Evolutionary conservation across 768 basidiomycete species (phyloP).

Genomic region (Cyclocybe cylindracea): DNA sequence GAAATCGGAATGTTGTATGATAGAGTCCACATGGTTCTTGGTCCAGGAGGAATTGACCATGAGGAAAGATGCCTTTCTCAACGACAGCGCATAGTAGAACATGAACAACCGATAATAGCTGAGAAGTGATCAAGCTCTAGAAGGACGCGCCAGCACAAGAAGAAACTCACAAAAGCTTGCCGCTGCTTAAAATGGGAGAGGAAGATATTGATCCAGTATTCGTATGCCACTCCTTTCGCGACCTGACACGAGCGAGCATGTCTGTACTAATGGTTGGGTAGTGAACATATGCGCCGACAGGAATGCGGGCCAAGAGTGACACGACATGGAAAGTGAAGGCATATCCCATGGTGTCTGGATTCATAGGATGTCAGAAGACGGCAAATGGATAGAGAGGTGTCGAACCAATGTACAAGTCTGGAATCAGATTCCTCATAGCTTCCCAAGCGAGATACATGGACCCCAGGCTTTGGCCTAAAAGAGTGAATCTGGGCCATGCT

Average conservation of each 20-base stretch:
- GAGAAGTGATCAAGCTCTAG: conserved; percentile 1
- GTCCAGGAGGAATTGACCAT: conserved; percentile 99
- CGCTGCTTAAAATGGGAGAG: conserved; percentile 51
- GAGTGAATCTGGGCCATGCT: conserved; percentile 88
- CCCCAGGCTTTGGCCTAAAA: conserved; percentile 89
- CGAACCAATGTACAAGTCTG: conserved; percentile 90
- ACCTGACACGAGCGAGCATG: conserved; percentile 83
- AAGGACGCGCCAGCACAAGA: not conserved
- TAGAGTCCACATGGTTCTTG: conserved; percentile 74
- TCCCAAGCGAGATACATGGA: conserved; percentile 85
- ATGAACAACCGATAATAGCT: conserved; percentile 93
- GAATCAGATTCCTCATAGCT: conserved; percentile 75
- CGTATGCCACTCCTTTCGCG: conserved; percentile 59
- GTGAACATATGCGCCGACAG: conserved; percentile 90
- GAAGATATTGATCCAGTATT: conserved; percentile 60
- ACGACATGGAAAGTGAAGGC: conserved; percentile 91
- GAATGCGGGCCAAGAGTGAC: conserved; percentile 58
- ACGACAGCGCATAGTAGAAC: conserved; percentile 74
- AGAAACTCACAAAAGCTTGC: conserved; percentile 59
- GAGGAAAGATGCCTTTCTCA: conserved; percentile 71
- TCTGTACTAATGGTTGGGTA: conserved; percentile 96
- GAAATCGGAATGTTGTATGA: conserved; percentile 59
- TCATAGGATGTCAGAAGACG: conserved; percentile 5
- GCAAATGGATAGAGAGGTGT: not conserved
- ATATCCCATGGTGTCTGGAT: conserved; percentile 94